Base-by-base conservation (phyloP, 208 protist genomes). In the Acanthamoeba sp. region DNA sequence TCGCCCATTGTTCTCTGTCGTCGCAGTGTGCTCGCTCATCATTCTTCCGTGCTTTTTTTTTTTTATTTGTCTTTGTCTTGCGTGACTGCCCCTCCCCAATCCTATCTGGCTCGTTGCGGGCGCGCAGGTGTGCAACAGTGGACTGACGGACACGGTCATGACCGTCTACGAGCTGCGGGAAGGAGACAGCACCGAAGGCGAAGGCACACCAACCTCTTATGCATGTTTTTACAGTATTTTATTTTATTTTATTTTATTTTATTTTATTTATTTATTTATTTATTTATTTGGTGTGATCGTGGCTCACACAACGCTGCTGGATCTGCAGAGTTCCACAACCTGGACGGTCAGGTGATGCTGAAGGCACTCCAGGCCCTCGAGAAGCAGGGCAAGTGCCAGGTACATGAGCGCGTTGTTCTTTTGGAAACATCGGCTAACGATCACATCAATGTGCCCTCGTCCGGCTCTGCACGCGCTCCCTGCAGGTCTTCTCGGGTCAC, bases 341-440 rank as follows among this genome's bases (percentile, higher is more conserved):
- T 90, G 1, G 84, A 90, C 52, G 12, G n/a, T 12, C 52, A 69
- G 52, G 84, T 90, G 42, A 45, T 90, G 52, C 14, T 90, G 16
- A 90, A 90, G 29, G 84, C 84, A 5, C 84, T 90, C 5, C 84
- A 90, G 27, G 32, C 34, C 10, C 9, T 90, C 6, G 84, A 90
- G 55, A 90, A 90, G 52, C 84, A 90, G 52, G 84, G 48, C 84
- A 90, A 90, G 84, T 84, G 73, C 40, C 73, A 84, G 38, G 71
- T 80, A 80, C 38, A 22, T 9, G 9, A 7, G 16, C 45, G 16
- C 45, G 14, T 50, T 50, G 14, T 7, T 50, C 45, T 50, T 50
- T 50, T n/a, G n/a, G n/a, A n/a, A n/a, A n/a, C n/a, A n/a, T n/a
- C n/a, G 20, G 52, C 10, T 59, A 20, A 73, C 64, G 12, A 12